Conservation (phyloP, 1,139 yeast genomes). For the Pichia sp. region DNA sequence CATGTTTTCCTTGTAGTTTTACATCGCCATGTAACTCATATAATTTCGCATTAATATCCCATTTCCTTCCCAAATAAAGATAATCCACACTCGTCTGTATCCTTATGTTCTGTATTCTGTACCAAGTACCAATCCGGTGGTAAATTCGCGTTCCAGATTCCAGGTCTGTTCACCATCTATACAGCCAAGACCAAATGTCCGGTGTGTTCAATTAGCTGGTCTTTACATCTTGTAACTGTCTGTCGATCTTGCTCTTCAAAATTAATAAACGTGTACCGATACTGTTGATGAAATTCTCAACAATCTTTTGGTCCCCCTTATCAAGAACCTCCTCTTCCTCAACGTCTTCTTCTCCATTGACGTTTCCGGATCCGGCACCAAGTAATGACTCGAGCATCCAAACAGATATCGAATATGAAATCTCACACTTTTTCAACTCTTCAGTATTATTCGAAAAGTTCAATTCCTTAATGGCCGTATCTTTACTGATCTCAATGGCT, state of each 20-base stretch:
- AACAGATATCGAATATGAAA: constrained; percentile 85
- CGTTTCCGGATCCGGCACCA: constrained; percentile 48
- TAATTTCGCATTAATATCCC: no score
- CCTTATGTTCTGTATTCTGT: no score
- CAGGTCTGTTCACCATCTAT: no score
- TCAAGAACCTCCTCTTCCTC: constrained; percentile 41
- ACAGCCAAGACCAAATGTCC: no score
- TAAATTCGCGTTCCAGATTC: no score
- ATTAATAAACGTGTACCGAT: constrained; percentile 68
- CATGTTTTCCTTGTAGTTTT: no score
- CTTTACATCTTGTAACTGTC: background rate
- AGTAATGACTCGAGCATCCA: constrained; percentile 94
- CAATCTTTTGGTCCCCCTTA: constrained; percentile 67
- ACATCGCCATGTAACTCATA: no score
- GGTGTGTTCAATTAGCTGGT: no score
- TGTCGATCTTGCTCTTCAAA: constrained; percentile 45
- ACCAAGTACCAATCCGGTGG: no score
- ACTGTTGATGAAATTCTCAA: constrained; percentile 73
- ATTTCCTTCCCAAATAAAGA: no score
- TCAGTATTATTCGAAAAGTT: constrained; percentile 45
- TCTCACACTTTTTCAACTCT: constrained; percentile 76
- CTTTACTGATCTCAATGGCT: constrained; percentile 88
- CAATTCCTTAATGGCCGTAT: constrained; percentile 87
- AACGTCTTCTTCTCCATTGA: constrained; percentile 36
- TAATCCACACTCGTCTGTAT: no score